A percentile compares a stretch with the other conserved stretches of the same genome.
Evolutionary conservation across 257 asterid genomes (phyloP).

Genomic region (Vinca minor): DNA sequence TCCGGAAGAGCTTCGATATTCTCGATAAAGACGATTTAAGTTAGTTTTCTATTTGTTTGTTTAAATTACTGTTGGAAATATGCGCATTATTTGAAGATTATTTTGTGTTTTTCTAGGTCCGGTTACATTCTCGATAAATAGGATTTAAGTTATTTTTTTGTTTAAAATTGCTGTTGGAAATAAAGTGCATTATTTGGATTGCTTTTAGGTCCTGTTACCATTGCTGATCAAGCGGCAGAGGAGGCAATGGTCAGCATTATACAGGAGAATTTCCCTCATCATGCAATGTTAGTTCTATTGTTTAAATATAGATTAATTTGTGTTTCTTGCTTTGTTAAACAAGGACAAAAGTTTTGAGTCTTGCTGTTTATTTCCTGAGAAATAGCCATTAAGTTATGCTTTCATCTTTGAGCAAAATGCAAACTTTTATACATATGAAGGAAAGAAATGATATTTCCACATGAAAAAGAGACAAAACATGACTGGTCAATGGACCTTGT

Average conservation of each 20-base stretch:
- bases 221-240: constrained; percentile 92
- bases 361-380: background rate
- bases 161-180: background rate
- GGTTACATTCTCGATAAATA: constrained; percentile 73
- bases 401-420: background rate
- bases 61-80: background rate
- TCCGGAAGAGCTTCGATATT: constrained; percentile 72
- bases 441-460: background rate
- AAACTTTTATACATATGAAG: background rate
- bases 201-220: constrained; percentile 78
- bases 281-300: constrained; percentile 58
- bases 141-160: constrained; percentile 53
- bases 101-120: constrained; percentile 49
- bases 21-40: constrained; percentile 74
- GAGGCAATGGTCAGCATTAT: constrained; percentile 78
- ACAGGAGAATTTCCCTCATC: constrained; percentile 61
- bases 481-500: background rate
- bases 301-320: background rate
- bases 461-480: background rate
- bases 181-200: background rate
- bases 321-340: background rate
- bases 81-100: background rate
- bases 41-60: constrained; percentile 21
- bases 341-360: background rate
- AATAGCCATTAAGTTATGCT: background rate